phyloP scores from a whole-genome alignment of 2,329 filamentous ascomycete species.

The Dactylellina haptotyla region DNA sequence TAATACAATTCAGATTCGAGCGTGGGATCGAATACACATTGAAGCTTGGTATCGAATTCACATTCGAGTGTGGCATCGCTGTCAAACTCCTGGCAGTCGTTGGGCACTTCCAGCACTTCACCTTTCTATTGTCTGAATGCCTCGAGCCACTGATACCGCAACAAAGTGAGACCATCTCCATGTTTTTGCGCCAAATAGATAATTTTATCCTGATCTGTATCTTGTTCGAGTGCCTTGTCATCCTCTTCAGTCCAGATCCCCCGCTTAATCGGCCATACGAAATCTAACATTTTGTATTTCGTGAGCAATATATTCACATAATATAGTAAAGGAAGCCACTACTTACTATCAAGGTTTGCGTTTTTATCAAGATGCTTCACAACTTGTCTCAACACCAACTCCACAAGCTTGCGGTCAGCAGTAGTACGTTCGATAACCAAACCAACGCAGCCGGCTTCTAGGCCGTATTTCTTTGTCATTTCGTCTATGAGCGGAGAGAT shows the following conservation, averaged over 20 bases:
- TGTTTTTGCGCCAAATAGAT: constrained; percentile 4
- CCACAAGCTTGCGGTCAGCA: constrained; percentile 12
- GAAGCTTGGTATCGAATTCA: too few species aligned
- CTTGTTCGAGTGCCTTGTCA: constrained; percentile 12
- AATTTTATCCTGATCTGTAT: not conserved
- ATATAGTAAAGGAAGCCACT: not conserved
- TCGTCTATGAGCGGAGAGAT: not conserved
- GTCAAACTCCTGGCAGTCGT: too few species aligned
- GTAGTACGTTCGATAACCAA: constrained; percentile 32
- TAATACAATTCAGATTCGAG: too few species aligned
- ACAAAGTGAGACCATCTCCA: constrained; percentile 6
- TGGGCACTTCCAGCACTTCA: not conserved
- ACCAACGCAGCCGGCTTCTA: constrained; percentile 2
- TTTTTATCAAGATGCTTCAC: not conserved
- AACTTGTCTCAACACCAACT: not conserved
- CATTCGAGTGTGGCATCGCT: too few species aligned
- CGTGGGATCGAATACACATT: too few species aligned
- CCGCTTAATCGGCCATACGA: constrained; percentile 15
- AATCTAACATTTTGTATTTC: constrained; percentile 5
- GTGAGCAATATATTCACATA: not conserved
- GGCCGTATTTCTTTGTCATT: constrained; percentile 5
- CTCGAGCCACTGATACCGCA: constrained; percentile 18
- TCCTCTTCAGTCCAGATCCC: constrained; percentile 37
- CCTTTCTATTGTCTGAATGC: not conserved
- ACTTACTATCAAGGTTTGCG: constrained; percentile 7